Percentiles rank a stretch among this genome's conserved stretches.
Conservation (phyloP, 306 rosid species). For the Rosa persica region DNA sequence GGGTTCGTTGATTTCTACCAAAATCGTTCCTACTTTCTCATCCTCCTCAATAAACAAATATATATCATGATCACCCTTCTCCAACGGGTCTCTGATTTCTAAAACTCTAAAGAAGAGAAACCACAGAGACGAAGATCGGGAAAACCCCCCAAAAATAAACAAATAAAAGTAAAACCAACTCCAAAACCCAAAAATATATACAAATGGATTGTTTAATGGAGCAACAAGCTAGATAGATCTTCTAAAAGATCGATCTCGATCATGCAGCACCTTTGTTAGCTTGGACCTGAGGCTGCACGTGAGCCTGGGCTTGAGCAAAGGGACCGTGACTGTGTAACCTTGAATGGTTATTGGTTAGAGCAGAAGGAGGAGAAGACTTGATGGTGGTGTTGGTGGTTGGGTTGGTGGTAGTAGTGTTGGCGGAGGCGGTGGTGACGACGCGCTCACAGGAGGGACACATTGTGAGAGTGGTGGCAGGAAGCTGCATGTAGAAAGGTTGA, state of each 20-base stretch:
- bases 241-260: neutral
- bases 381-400: neutral
- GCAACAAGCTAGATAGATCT: neutral
- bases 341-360: slow-evolving; percentile 26
- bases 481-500: slow-evolving; percentile 88
- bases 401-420: slow-evolving; percentile 11
- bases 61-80: slow-evolving; percentile 9
- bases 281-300: slow-evolving; percentile 24
- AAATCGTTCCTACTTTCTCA: slow-evolving; percentile 7
- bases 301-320: slow-evolving; percentile 36
- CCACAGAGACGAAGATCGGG: slow-evolving; percentile 8
- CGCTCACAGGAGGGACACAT: slow-evolving; percentile 98
- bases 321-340: slow-evolving; percentile 18
- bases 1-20: neutral
- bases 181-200: slow-evolving; percentile 29
- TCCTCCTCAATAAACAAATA: slow-evolving; percentile 19
- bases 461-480: slow-evolving; percentile 96
- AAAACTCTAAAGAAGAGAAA: neutral
- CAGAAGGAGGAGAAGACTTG: slow-evolving; percentile 9
- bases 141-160: neutral
- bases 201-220: slow-evolving; percentile 24
- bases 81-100: neutral
- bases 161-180: neutral
- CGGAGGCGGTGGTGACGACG: slow-evolving; percentile 49
- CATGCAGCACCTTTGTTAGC: slow-evolving; percentile 33